Evolutionary conservation across 164 flowering plant species (phyloP), one percentile per base, ranked within the genome.

Genomic region (Magnolia sinica): DNA sequence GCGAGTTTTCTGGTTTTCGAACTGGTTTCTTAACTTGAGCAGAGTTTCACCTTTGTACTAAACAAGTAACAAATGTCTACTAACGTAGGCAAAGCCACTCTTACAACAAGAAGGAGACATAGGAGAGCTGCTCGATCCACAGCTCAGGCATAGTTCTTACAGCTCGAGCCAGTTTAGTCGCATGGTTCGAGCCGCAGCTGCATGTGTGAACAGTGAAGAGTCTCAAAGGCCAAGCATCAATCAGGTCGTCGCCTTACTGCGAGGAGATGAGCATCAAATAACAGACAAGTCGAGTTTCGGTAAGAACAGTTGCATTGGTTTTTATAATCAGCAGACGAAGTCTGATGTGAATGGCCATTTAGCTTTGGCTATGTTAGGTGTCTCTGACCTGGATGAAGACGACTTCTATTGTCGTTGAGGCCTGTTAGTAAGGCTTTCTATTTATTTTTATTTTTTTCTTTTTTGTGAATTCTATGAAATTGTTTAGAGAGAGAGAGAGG

Each of bases 291-390:
- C 7, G 18, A 27, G 20, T 37, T 29, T 37, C 2, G 20, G n/a
- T 13, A 29, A 49, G 50, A 68, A 68, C 50, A 65, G 23, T 65
- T 65, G 27, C 27, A 27, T 9, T 27, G 80, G 83, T 76, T 76
- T 79, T 75, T 65, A 22, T 65, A 59, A 88, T 55, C 91, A 85
- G 22, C 90, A 83, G 61, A 80, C 88, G 11, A 87, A 85, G 77
- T 85, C 85, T 78, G 97, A 92, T 73, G 87, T 90, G 90, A 87
- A 63, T 74, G 85, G 85, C 73, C 97, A 94, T 74, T 80, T 94
- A 58, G 94, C 97, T 64, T 70, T 91, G 73, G 98, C 98, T 24
- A 94, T 92, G 98, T 82, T 89, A 24, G 98, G 95, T 45, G 94
- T 92, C 74, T 74, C 97, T n/a, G 98, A 93, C 50, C 83, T 88